Evolutionary conservation across 371 early-diverging fungal species (phyloP).

Genomic region (Funneliformis caledonium): DNA sequence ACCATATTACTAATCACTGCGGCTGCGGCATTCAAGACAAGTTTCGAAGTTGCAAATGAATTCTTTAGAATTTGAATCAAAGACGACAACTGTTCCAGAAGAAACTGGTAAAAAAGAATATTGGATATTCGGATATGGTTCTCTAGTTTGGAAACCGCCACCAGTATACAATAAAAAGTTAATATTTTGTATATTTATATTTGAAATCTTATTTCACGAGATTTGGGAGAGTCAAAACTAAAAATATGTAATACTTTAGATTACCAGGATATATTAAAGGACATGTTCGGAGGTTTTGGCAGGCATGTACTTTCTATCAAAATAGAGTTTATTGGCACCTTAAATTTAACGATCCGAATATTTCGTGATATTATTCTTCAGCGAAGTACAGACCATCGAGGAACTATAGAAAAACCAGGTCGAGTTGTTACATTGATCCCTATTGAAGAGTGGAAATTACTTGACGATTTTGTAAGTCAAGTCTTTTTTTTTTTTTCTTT

Average conservation of each 20-base stretch:
- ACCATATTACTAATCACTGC: neutral
- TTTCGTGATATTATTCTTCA: constrained; percentile 34
- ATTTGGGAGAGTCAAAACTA: neutral
- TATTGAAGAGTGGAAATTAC: constrained; percentile 61
- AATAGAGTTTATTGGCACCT: neutral
- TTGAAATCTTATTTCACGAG: neutral
- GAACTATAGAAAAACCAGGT: constrained; percentile 82
- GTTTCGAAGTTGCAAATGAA: neutral
- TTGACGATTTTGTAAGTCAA: constrained; percentile 47
- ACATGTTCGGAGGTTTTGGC: constrained; percentile 88
- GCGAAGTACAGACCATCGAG: constrained; percentile 91
- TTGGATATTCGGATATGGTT: constrained; percentile 93
- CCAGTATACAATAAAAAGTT: constrained; percentile 60
- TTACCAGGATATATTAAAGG: constrained; percentile 79
- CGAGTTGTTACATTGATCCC: constrained; percentile 90
- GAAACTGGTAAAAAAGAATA: neutral
- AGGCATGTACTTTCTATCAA: constrained; percentile 53
- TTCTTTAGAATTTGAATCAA: neutral
- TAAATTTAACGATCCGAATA: neutral
- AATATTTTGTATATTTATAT: constrained; percentile 8
- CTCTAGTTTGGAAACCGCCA: constrained; percentile 83
- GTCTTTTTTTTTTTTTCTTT: too few species aligned
- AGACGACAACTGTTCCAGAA: neutral
- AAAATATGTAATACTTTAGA: constrained; percentile 40
- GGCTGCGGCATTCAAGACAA: neutral